phyloP scores from a whole-genome alignment of 1,284 basidiomycete species.

The Cryptococcus sp. region DNA sequence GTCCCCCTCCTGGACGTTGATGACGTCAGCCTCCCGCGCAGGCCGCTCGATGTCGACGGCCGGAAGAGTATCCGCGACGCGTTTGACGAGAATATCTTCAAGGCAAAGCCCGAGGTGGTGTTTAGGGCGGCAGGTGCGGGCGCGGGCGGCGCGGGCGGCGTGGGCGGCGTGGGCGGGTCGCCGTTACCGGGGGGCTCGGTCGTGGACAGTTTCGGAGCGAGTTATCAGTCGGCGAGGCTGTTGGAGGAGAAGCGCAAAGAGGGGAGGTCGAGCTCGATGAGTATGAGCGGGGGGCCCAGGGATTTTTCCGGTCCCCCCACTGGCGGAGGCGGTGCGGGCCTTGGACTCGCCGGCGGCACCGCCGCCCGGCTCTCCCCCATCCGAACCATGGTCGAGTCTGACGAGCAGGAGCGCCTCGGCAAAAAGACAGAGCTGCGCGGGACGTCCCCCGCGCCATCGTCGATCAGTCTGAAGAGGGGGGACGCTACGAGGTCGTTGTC shows the following conservation, averaged over 20 bases:
- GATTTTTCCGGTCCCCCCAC: not conserved
- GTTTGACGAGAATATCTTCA: constrained; percentile 40
- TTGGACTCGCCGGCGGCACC: constrained; percentile 1
- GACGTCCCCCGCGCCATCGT: constrained; percentile 28
- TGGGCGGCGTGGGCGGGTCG: constrained; percentile 3
- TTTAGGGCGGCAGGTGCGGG: not conserved
- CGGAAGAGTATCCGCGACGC: constrained; percentile 30
- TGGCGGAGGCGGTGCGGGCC: not conserved
- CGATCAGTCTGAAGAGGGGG: constrained; percentile 15
- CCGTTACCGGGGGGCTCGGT: constrained; percentile 6
- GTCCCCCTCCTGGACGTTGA: constrained; percentile 62
- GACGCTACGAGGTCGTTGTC: not conserved
- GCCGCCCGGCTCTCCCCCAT: constrained; percentile 12
- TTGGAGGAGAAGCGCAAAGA: constrained; percentile 28
- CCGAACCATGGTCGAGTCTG: constrained; percentile 12
- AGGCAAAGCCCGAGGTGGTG: constrained; percentile 1
- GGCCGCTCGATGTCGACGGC: constrained; percentile 23
- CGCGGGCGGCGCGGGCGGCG: not conserved
- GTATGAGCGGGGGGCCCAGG: not conserved
- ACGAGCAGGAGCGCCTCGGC: constrained; percentile 20
- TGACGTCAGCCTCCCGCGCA: constrained; percentile 21
- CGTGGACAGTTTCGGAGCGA: constrained; percentile 20
- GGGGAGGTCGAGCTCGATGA: constrained; percentile 11
- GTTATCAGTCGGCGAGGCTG: constrained; percentile 40
- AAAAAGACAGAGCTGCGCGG: constrained; percentile 20